Evolutionary conservation across 805 yeast genomes (phyloP).

Genomic region (Kodamaea laetipori): DNA sequence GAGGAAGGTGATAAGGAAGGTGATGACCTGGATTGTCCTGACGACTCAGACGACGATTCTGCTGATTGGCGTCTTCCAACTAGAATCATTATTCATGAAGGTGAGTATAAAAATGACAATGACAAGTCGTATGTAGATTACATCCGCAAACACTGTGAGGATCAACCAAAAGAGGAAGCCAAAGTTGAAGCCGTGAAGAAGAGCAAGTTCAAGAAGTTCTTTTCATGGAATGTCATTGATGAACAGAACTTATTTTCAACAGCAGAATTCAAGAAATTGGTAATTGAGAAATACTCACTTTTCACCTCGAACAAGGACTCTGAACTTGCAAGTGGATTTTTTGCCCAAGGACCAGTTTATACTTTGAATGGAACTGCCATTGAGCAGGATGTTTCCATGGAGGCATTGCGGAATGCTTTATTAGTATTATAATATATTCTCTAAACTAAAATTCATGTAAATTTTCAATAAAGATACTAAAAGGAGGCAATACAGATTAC

Average conservation of each 20-base stretch:
- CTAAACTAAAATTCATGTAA: too few relatives aligned
- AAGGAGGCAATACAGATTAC: too few relatives aligned
- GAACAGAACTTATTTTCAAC: neutral
- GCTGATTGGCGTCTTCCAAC: slow-evolving; percentile 7
- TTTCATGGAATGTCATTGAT: slow-evolving; percentile 1
- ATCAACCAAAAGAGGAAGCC: neutral
- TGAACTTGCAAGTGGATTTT: neutral
- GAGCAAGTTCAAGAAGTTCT: neutral
- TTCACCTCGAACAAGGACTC: neutral
- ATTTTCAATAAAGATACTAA: too few relatives aligned
- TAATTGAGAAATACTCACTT: neutral
- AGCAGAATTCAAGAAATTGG: neutral
- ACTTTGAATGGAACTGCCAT: slow-evolving; percentile 10
- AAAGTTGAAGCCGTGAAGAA: neutral
- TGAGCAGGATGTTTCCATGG: slow-evolving; percentile 1
- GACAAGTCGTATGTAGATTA: slow-evolving; percentile 8
- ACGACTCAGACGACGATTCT: slow-evolving; percentile 4
- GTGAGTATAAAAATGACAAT: neutral
- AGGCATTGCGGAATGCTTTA: neutral
- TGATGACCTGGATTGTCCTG: too few relatives aligned
- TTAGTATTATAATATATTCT: neutral
- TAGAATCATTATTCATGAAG: slow-evolving; percentile 12
- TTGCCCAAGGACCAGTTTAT: neutral
- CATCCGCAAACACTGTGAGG: slow-evolving; percentile 7
- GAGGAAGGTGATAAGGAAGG: neutral